phyloP scores from a whole-genome alignment of 495 filamentous ascomycete species.

The Tuber brumale region DNA sequence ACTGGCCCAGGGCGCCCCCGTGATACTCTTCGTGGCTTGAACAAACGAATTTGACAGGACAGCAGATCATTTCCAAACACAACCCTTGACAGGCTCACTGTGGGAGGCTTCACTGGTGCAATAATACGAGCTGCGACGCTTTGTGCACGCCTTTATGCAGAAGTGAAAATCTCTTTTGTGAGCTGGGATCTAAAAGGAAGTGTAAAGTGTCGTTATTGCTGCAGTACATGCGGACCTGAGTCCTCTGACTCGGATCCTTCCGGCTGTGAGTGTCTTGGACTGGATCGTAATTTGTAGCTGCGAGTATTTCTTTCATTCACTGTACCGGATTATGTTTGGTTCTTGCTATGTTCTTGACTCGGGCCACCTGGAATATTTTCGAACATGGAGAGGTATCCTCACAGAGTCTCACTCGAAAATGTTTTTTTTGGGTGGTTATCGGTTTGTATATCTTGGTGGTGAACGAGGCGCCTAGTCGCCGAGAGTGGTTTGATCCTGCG shows the following conservation, averaged over 20 bases:
- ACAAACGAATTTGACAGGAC: neutral
- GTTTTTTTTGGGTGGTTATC: neutral
- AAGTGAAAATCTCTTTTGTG: constrained; percentile 2
- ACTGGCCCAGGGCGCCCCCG: neutral
- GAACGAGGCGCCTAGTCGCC: neutral
- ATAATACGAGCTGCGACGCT: neutral
- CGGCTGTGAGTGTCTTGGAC: neutral
- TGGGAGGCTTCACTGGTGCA: neutral
- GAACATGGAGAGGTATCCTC: neutral
- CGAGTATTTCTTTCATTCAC: neutral
- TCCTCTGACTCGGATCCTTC: neutral
- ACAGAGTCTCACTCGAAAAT: constrained; percentile 1
- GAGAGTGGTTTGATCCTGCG: neutral
- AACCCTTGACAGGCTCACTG: neutral
- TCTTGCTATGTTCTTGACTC: neutral
- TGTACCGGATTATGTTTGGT: neutral
- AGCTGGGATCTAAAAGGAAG: neutral
- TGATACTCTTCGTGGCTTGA: constrained; percentile 1
- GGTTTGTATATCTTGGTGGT: neutral
- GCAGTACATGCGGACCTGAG: neutral
- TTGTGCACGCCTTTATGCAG: neutral
- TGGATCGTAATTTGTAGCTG: neutral
- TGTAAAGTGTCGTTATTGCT: neutral
- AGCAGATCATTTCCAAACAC: constrained; percentile 1
- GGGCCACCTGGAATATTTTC: neutral